A percentile compares a stretch with the other conserved stretches of the same genome.
Evolutionary conservation across 2,329 filamentous ascomycete genomes (phyloP).

Genomic region (Thelonectria olida): DNA sequence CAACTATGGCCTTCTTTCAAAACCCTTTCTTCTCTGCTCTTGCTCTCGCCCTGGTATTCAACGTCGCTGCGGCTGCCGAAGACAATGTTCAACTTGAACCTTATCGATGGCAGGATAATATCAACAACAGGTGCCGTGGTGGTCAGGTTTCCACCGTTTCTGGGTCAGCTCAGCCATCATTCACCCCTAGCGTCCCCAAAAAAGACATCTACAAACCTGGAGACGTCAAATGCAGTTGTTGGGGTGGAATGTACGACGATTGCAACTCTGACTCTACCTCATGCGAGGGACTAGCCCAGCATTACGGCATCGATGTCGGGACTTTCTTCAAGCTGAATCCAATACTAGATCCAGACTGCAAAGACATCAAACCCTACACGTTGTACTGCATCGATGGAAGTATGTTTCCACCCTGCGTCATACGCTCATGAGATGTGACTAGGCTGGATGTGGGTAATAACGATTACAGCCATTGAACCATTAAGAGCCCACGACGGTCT

Average conservation of each 20-base stretch:
- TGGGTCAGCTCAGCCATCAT: too few species aligned
- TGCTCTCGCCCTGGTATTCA: too few species aligned
- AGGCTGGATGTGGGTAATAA: not conserved
- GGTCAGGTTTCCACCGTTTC: too few species aligned
- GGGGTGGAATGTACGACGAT: conserved; percentile 10
- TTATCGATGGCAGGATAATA: too few species aligned
- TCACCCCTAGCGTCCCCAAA: too few species aligned
- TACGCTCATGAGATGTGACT: not conserved
- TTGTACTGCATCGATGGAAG: conserved; percentile 21
- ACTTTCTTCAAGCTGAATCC: conserved; percentile 17
- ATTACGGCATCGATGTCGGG: conserved; percentile 28
- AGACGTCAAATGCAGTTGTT: not conserved
- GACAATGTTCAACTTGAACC: too few species aligned
- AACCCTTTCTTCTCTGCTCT: too few species aligned
- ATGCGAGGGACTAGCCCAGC: conserved; percentile 32
- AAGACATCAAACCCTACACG: conserved; percentile 9
- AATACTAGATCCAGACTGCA: conserved; percentile 2
- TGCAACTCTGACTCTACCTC: conserved; percentile 40
- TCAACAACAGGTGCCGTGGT: too few species aligned
- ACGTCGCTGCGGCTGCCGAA: too few species aligned
- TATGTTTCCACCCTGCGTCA: too few species aligned
- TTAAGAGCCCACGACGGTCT: conserved; percentile 9
- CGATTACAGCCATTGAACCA: not conserved
- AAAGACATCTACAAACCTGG: not conserved
- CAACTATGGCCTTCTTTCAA: too few species aligned